Base-by-base conservation (phyloP, 2,329 filamentous ascomycete genomes). In the Sclerotinia trifoliorum region DNA sequence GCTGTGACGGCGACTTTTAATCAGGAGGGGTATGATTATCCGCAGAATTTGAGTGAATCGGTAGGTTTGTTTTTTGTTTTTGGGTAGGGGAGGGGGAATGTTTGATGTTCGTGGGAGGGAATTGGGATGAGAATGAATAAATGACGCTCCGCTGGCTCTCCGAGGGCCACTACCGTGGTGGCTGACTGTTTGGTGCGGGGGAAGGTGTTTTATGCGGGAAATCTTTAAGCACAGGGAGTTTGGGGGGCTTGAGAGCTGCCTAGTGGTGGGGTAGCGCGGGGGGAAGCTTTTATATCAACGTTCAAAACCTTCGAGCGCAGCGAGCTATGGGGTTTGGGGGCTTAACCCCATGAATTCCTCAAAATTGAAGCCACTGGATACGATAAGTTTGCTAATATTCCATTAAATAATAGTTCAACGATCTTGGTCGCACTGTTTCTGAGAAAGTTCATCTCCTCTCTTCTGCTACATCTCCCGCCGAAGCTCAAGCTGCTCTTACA, bases 1-100 rank as follows among this genome's bases (percentile, higher is more conserved):
- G 88, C 93, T 74, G 95, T 98, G 78, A 99, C 95, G 5, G 94
- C 92, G 73, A 93, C 97, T 84, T 99, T 97, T 83, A 88, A 91
- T 63, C 93, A 95, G 82, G 95, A 90, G 81, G 82, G 88, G 73
- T 90, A 90, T 80, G 95, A 99, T 82, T 99, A 99, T 82, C 95
- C 94, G 63, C 92, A 94, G 77, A 98, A 99, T 82, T 92, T 98
- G 81, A 94, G 51, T 8, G 66, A 68, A 67, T 67, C 65, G 19
- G 65, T 67, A 55, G n/a, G 65, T 29, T 24, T 32, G 5, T 52
- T 44, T 32, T 6, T 15, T 13, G 2, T 42, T 42, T 42, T 17
- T 42, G 39, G 39, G 39, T 5, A 13, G 2, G 15, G 39, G 39
- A 15, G 5, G 39, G 39, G 39, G 15, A 5, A 39, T 13, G 39